Base-by-base conservation (phyloP, 192 early-diverging fungal genomes). In the Pilaira anomala region DNA sequence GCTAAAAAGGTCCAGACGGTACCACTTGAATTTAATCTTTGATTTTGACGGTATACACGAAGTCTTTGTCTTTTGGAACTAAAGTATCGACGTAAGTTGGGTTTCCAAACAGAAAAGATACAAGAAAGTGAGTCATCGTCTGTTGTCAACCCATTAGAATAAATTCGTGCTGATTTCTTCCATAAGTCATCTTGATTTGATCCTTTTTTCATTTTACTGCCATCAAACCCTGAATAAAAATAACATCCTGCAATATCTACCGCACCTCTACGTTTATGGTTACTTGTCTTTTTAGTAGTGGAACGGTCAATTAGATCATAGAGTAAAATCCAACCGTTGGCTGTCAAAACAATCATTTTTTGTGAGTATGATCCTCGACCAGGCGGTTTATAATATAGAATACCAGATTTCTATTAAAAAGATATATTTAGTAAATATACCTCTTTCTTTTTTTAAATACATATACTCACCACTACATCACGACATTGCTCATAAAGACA, bases 321-420 rank as follows among this genome's bases (percentile, higher is more conserved):
- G 19, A 48, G 67, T 5, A 62, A 33, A 14, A 73, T 18, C 30
- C 41, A 48, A 12, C 66, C 65, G 59, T 56, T 66, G 48, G 36
- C 18, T 9, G 65, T 67, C 40, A 73, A 48, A 1, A 67, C 40
- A 39, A 67, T 58, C 16, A 40, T 44, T 16, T 63, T 66, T 41
- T 73, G 65, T 14, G 54, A 49, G 62, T 67, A 73, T 7, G 41
- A 59, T n/a, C 61, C 48, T 6, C 62, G 64, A 18, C 33, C 29
- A 14, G 11, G 33, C 16, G 55, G 65, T 25, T 73, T 60, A 22
- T 63, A 57, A 25, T 73, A 73, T 36, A 73, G 16, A 1, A 53
- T 36, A 1, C 71, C 71, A 5, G 60, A 49, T 73, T 73, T 73
- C 71, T 73, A 63, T n/a, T n/a, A n/a, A n/a, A n/a, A 4, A 11